A percentile compares a stretch with the other conserved stretches of the same genome.
Conservation (phyloP, 306 rosid genomes). For the Lagenaria siceraria region DNA sequence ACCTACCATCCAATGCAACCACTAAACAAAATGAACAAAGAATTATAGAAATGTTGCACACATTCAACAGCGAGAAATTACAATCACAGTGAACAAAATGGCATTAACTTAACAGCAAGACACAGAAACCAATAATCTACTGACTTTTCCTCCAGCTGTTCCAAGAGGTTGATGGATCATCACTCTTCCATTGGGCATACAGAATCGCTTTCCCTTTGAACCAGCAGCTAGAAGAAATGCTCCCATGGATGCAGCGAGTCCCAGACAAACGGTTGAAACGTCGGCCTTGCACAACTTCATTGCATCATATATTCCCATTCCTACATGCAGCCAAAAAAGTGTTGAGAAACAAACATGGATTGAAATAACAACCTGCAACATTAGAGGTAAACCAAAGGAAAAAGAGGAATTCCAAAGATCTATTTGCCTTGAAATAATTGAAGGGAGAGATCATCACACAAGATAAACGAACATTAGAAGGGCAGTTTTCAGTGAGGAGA, state of each 20-base stretch:
- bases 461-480: not conserved
- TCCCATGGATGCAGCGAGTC: constrained; percentile 98
- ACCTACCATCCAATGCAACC: not conserved
- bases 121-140: constrained; percentile 7
- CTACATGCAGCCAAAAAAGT: constrained; percentile 24
- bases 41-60: too few relatives aligned
- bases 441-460: not conserved
- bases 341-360: not conserved
- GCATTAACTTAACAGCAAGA: not conserved
- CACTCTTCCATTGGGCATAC: constrained; percentile 93
- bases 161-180: constrained; percentile 98
- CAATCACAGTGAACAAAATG: not conserved
- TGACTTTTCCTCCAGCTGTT: constrained; percentile 68
- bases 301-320: constrained; percentile 97
- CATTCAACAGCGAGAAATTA: too few relatives aligned
- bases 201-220: constrained; percentile 80
- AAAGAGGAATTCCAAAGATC: not conserved
- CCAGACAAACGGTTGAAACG: constrained; percentile 84
- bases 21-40: not conserved
- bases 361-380: not conserved
- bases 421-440: not conserved
- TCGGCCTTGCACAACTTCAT: constrained; percentile 94
- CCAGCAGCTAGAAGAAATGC: constrained; percentile 93
- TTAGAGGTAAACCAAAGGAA: not conserved
- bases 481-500: too few relatives aligned